Evolutionary conservation across 495 filamentous ascomycete species (phyloP), one percentile per base, ranked within the genome.

Genomic region (Penicillium paradoxum): DNA sequence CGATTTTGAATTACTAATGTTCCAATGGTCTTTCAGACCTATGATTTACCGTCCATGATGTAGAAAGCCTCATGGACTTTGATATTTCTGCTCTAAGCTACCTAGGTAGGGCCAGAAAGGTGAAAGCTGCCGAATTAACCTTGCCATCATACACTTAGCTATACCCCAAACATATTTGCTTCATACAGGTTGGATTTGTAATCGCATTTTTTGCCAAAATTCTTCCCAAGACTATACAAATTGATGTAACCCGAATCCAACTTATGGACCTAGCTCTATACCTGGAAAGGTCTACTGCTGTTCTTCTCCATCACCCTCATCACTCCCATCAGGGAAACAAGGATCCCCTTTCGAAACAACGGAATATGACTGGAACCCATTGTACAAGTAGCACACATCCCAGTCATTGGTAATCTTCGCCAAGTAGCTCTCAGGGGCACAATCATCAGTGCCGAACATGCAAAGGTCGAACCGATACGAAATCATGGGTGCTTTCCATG

Each of bases 311-410:
- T 33, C 25, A 25, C 24, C 29, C 36, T 21, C 19, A 29, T 25
- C 33, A 18, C 6, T 17, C n/a, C 0, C 25, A 33, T 13, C 37
- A 36, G 41, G 51, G 33, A 58, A 36, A 51, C 67, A 70, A 2
- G 18, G 14, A 27, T 29, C 39, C 9, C 61, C 67, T 34, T 42
- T 42, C n/a, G 25, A 46, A 18, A 71, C 56, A 58, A 67, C 62
- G 19, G 32, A 59, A 49, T 49, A 71, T 14, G 49, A 62, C 42
- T 18, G 34, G 49, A 59, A 71, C 14, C 60, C 64, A 33, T 15
- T 51, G 43, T 61, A 69, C 40, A 53, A 43, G 51, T 58, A 63
- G 42, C 68, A 71, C 19, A 71, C 57, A 54, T 62, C 63, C 68
- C 68, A 69, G 2, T 60, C 59, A 50, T 45, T 44, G 29, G 59